Conservation (phyloP, 768 basidiomycete genomes). For the Collybia mongolica region DNA sequence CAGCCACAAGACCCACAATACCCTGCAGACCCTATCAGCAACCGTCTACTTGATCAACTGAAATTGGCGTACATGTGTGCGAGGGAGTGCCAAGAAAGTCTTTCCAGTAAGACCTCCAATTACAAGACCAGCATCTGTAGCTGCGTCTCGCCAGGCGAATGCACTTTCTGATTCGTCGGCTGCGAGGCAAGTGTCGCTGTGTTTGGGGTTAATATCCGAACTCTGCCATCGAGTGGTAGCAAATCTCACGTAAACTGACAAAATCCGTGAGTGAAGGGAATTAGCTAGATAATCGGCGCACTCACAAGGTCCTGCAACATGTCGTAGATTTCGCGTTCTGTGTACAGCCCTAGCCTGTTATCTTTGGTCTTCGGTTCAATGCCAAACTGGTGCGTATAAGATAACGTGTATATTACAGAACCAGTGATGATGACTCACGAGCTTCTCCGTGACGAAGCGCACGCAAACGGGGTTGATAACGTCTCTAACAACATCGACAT, state of each 20-base stretch:
- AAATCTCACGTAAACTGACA: constrained; percentile 11
- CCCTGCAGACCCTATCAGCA: constrained; percentile 2
- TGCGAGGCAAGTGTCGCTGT: constrained; percentile 23
- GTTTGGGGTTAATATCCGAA: no score
- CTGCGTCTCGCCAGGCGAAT: constrained; percentile 27
- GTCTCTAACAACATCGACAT: constrained; percentile 47
- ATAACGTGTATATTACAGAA: not conserved
- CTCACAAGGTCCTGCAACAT: constrained; percentile 36
- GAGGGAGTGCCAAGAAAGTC: constrained; percentile 23
- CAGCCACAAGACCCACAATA: constrained; percentile 5
- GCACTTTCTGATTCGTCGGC: constrained; percentile 29
- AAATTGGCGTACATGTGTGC: constrained; percentile 18
- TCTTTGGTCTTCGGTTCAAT: constrained; percentile 45
- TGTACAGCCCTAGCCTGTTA: constrained; percentile 41
- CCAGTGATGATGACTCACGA: constrained; percentile 23
- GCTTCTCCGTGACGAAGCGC: constrained; percentile 37
- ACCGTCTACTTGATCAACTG: no score
- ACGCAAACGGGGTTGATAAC: constrained; percentile 43
- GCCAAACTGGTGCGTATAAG: constrained; percentile 30
- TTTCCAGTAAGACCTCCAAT: constrained; percentile 30
- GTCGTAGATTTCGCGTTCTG: constrained; percentile 45
- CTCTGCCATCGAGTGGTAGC: not conserved
- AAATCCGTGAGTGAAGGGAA: not conserved
- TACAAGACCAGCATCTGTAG: constrained; percentile 24
- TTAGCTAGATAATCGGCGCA: not conserved